A percentile compares a stretch with the other conserved stretches of the same genome.
Evolutionary conservation across 441 rosid species (phyloP).

Genomic region (Bruguiera hainesii): DNA sequence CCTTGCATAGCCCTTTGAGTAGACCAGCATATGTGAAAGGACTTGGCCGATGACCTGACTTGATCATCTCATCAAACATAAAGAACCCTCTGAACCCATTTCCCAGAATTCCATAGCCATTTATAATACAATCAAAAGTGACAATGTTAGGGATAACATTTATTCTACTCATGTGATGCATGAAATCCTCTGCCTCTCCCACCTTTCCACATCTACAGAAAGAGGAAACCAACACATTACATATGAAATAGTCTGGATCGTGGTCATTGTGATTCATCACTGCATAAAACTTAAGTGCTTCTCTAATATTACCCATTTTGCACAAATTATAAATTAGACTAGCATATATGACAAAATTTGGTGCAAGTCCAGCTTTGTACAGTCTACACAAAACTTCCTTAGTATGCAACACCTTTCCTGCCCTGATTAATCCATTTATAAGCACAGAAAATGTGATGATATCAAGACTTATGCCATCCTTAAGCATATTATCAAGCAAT

Average conservation of each 20-base stretch:
- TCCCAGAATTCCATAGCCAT: conserved; percentile 56
- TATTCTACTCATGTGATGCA: conserved; percentile 50
- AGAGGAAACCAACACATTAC: conserved; percentile 52
- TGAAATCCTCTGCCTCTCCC: conserved; percentile 57
- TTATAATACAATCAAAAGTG: conserved; percentile 66
- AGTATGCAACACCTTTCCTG: conserved; percentile 37
- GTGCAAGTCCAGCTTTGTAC: conserved; percentile 57
- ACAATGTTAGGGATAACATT: conserved; percentile 44
- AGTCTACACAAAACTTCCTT: conserved; percentile 64
- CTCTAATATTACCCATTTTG: conserved; percentile 46
- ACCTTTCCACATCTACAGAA: conserved; percentile 70
- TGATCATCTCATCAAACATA: conserved; percentile 74
- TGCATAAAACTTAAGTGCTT: conserved; percentile 62
- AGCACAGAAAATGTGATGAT: conserved; percentile 70
- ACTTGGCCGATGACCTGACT: conserved; percentile 58
- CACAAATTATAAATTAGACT: conserved; percentile 58
- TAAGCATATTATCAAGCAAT: conserved; percentile 53
- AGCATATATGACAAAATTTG: conserved; percentile 53
- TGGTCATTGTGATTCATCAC: conserved; percentile 50
- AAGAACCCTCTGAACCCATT: conserved; percentile 56
- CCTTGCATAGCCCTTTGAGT: conserved; percentile 79
- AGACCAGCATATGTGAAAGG: conserved; percentile 65
- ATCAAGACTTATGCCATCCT: conserved; percentile 63
- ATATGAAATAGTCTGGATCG: conserved; percentile 43
- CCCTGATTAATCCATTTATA: conserved; percentile 65